phyloP scores from a whole-genome alignment of 2,329 filamentous ascomycete species.

The Fusarium tjaetaba region DNA sequence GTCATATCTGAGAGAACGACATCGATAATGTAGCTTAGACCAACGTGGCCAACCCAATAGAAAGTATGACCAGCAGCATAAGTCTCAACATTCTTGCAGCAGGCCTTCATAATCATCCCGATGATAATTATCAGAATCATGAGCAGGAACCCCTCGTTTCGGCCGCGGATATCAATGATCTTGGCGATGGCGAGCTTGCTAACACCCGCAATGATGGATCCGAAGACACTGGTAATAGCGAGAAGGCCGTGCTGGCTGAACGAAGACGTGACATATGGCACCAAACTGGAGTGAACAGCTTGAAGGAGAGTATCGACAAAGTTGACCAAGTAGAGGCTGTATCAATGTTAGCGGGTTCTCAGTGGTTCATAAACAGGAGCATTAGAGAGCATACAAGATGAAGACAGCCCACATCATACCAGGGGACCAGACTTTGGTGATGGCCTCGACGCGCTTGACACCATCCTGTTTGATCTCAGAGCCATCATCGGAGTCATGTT shows the following conservation, averaged over 20 bases:
- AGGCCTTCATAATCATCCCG: conserved; percentile 71
- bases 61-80: conserved; percentile 72
- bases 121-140: conserved; percentile 58
- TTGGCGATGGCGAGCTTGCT: conserved; percentile 56
- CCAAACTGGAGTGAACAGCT: conserved; percentile 59
- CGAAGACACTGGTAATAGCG: conserved; percentile 70
- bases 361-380: no score
- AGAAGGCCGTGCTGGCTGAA: conserved; percentile 73
- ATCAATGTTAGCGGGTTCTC: neutral
- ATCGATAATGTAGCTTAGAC: conserved; percentile 53
- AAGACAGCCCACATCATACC: conserved; percentile 53
- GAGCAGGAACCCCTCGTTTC: conserved; percentile 56
- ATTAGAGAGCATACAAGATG: conserved; percentile 46
- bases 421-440: conserved; percentile 53
- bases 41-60: conserved; percentile 67
- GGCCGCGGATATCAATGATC: conserved; percentile 60
- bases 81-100: conserved; percentile 64
- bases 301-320: conserved; percentile 52
- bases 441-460: conserved; percentile 52
- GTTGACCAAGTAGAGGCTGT: conserved; percentile 53
- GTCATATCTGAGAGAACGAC: conserved; percentile 58
- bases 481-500: conserved; percentile 30
- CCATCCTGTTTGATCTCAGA: conserved; percentile 50
- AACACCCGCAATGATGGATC: conserved; percentile 55
- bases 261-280: conserved; percentile 72